Conservation (phyloP, 257 asterid species). For the Capsicum pubescens region DNA sequence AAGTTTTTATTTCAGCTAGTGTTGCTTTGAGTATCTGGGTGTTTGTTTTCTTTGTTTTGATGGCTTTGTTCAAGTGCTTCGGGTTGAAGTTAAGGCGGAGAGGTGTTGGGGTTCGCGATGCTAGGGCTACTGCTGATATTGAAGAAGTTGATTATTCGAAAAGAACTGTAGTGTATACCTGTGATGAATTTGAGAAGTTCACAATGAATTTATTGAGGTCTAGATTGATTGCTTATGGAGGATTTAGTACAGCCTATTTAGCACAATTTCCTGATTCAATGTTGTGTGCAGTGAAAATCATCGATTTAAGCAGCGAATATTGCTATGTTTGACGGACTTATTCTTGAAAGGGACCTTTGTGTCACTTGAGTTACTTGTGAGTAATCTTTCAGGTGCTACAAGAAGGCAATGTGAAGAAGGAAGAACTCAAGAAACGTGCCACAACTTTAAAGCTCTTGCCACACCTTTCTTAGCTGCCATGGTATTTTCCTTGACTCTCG, state of each 20-base stretch:
- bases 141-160: not conserved
- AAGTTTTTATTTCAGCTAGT: not conserved
- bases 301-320: slow-evolving; percentile 47
- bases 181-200: slow-evolving; percentile 52
- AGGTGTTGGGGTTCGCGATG: not conserved
- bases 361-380: not conserved
- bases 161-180: slow-evolving; percentile 21
- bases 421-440: slow-evolving; percentile 70
- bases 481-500: no score
- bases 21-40: not conserved
- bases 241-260: slow-evolving; percentile 73
- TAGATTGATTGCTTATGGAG: slow-evolving; percentile 66
- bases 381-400: slow-evolving; percentile 64
- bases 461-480: not conserved
- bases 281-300: slow-evolving; percentile 59
- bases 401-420: slow-evolving; percentile 65
- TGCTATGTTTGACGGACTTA: not conserved
- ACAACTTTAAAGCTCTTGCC: slow-evolving; percentile 65
- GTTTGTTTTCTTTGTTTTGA: not conserved
- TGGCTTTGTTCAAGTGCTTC: slow-evolving; percentile 26
- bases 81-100: slow-evolving; percentile 1
- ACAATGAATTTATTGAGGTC: slow-evolving; percentile 49
- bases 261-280: slow-evolving; percentile 51
- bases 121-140: not conserved
- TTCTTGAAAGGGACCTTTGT: not conserved